These are phyloP conservation scores for Mrakiaceae sp. DNA, from an alignment of 1,284 basidiomycete genomes.

Conservation along the genomic window DNA sequence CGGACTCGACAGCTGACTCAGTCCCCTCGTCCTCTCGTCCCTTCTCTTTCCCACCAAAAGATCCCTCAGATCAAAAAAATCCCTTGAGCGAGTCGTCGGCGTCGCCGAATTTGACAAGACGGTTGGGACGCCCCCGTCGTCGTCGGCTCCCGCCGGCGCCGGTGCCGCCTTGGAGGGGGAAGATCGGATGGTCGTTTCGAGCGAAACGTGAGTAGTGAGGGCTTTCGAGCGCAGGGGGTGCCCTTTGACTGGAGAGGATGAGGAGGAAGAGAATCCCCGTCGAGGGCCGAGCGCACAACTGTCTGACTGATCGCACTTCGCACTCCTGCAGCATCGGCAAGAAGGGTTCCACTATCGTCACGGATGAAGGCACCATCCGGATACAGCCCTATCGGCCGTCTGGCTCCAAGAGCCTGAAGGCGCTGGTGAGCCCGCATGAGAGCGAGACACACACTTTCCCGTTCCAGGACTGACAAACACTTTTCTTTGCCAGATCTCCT, in stretches of 20 bases:
- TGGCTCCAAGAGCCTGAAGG: slow-evolving; percentile 6
- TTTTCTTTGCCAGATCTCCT: slow-evolving; percentile 44
- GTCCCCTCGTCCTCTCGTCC: slow-evolving; percentile 31
- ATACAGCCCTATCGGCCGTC: slow-evolving; percentile 6
- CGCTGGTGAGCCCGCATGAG: not conserved
- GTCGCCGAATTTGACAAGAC: not conserved
- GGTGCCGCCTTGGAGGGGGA: too few species aligned
- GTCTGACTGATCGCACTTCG: too few species aligned
- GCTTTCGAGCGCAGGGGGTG: too few species aligned
- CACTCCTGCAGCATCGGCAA: not conserved
- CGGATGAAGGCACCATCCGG: slow-evolving; percentile 10
- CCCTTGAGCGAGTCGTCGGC: not conserved
- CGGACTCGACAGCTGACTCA: too few species aligned
- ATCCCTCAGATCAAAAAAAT: slow-evolving; percentile 1
- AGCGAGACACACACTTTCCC: not conserved
- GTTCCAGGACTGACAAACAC: too few species aligned
- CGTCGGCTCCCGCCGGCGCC: too few species aligned
- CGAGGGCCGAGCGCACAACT: too few species aligned
- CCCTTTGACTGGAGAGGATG: too few species aligned
- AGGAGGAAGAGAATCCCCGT: too few species aligned
- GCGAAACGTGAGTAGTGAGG: too few species aligned
- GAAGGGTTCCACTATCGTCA: slow-evolving; percentile 6
- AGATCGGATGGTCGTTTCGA: too few species aligned
- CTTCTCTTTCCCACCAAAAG: slow-evolving; percentile 28
- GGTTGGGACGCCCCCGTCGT: too few species aligned